Base-by-base conservation (phyloP, 1,284 basidiomycete species). In the Termitomyces sp. region DNA sequence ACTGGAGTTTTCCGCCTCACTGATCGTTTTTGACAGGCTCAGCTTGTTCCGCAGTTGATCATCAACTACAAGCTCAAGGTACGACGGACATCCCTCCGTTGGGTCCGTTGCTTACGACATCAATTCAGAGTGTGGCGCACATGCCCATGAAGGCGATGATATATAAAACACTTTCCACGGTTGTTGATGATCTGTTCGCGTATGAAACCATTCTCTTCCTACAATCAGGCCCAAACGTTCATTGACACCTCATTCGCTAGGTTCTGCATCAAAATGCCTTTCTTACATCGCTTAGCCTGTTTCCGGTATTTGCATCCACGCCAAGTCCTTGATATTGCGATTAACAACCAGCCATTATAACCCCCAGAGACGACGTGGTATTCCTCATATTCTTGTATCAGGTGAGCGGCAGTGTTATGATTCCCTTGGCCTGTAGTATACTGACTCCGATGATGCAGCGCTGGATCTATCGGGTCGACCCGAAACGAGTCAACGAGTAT, bases 71-170 rank as follows among this genome's bases (percentile, higher is more conserved):
- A 97, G 71, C 80, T 96, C 59, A 95, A 95, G 88, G 87, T 86
- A 54, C 52, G 65, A 73, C 48, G 15, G 42, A 68, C 40, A 53
- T 59, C 42, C 38, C 43, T 40, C 15, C 10, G 13, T 26, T 13
- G 33, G 10, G 21, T 8, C 36, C 12, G 24, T 50, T 43, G 47
- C 45, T 61, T 26, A 58, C 24, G 5, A 50, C 41, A 40, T 41
- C 4, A 19, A 48, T 34, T 52, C 71, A 90, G 85, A 90, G 85
- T 66, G 92, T 94, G 38, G 87, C 92, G 38, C 93, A 95, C 67
- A 92, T 95, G 87, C 92, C 91, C 9, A 92, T 95, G 86, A 97
- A 95, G 72, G 92, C 95, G 3, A 94, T 98, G 89, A 86, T 95
- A 60, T 98, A 92, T 80, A 97, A 97, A 76, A 88, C 91, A 2